A percentile compares a stretch with the other conserved stretches of the same genome.
These are phyloP conservation scores for Trametes sanguinea DNA, from an alignment of 768 basidiomycete species.

Conservation along the genomic window DNA sequence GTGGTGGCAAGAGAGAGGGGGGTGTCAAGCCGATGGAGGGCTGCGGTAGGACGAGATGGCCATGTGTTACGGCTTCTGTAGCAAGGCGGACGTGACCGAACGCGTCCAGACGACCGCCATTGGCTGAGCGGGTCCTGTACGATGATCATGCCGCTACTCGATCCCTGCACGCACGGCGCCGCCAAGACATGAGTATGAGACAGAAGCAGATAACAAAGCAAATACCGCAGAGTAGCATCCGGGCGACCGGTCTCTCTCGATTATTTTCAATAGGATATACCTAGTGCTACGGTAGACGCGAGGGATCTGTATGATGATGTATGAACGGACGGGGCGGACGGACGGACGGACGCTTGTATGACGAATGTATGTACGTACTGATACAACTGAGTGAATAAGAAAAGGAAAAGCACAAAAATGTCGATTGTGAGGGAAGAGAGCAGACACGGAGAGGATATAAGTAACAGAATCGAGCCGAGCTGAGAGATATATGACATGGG, in stretches of 20 bases:
- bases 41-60: background rate
- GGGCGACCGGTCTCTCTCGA: background rate
- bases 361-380: constrained; percentile 21
- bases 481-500: background rate
- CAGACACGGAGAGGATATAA: background rate
- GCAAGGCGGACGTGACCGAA: constrained; percentile 2
- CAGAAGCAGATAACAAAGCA: background rate
- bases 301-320: constrained; percentile 16
- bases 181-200: background rate
- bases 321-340: constrained; percentile 7
- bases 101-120: constrained; percentile 1
- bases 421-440: background rate
- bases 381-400: constrained; percentile 11
- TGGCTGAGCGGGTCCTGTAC: background rate
- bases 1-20: background rate
- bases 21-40: background rate
- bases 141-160: background rate
- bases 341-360: too few relatives aligned
- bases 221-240: background rate
- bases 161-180: background rate
- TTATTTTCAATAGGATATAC: constrained; percentile 19
- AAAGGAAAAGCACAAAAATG: background rate
- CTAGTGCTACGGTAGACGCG: constrained; percentile 19
- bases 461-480: background rate
- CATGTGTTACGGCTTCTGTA: background rate